These are phyloP conservation scores for Fusarium dlaminii DNA, from an alignment of 2,329 filamentous ascomycete species.

Conservation along the genomic window DNA sequence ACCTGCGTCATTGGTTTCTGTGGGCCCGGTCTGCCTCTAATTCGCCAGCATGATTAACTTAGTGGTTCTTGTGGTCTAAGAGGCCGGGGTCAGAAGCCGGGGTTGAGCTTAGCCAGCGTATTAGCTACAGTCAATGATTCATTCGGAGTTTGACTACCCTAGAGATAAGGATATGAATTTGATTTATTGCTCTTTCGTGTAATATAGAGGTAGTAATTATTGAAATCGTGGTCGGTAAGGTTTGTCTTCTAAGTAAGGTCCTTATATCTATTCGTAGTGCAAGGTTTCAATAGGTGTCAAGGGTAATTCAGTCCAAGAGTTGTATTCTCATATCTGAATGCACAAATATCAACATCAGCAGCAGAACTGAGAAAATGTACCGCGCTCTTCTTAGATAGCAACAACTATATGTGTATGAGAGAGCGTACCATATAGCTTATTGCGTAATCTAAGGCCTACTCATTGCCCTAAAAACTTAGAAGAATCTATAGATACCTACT, in stretches of 20 bases:
- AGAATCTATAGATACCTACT: not conserved
- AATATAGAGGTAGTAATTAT: not conserved
- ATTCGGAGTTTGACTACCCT: constrained; percentile 15
- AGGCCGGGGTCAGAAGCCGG: constrained; percentile 10
- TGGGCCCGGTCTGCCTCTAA: constrained; percentile 2
- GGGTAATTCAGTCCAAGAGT: not conserved
- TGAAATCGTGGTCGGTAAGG: no score
- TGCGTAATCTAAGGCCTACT: no score
- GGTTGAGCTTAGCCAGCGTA: constrained; percentile 24
- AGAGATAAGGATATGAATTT: not conserved
- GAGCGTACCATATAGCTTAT: no score
- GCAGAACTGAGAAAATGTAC: not conserved
- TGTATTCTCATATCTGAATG: not conserved
- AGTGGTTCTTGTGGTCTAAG: constrained; percentile 13
- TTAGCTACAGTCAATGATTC: constrained; percentile 29
- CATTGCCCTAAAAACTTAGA: not conserved
- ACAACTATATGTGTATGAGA: no score
- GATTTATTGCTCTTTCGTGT: not conserved
- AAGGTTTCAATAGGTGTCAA: not conserved
- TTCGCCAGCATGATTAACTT: constrained; percentile 18
- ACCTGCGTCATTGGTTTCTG: constrained; percentile 38
- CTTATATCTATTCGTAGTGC: no score
- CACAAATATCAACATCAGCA: no score
- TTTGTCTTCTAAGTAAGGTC: not conserved
- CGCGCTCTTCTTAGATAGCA: no score